Percentiles rank a stretch among this genome's conserved stretches.
Evolutionary conservation across 2,329 filamentous ascomycete species (phyloP).

Genomic region (Xylaria multiplex): DNA sequence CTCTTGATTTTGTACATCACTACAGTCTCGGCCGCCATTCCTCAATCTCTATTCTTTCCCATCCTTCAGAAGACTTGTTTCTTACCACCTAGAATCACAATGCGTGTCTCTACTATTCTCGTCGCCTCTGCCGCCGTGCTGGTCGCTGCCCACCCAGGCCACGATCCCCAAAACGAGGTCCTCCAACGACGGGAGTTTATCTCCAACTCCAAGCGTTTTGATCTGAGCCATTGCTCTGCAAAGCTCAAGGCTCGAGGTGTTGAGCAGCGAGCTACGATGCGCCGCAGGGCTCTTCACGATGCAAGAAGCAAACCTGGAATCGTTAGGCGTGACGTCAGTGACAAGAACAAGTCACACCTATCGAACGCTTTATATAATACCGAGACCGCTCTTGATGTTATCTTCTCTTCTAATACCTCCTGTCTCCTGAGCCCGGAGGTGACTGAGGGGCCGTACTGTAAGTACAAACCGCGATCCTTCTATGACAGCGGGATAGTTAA

Average conservation of each 20-base stretch:
- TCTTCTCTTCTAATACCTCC: slow-evolving; percentile 7
- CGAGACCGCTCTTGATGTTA: neutral
- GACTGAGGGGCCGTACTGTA: slow-evolving; percentile 31
- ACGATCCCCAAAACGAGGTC: neutral
- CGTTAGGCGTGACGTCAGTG: neutral
- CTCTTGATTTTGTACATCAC: neutral
- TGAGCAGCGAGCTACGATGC: neutral
- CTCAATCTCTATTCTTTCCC: neutral
- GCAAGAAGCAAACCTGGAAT: slow-evolving; percentile 1
- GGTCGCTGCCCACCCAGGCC: slow-evolving; percentile 2
- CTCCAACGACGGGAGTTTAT: slow-evolving; percentile 8
- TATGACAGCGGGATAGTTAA: neutral
- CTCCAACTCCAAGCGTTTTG: neutral
- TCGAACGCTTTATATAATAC: neutral
- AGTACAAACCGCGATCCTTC: neutral
- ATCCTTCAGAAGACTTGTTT: neutral
- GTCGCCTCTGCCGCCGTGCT: neutral
- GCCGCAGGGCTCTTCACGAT: neutral
- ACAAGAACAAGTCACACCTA: slow-evolving; percentile 9
- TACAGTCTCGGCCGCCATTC: neutral
- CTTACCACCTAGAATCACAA: neutral
- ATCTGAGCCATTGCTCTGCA: slow-evolving; percentile 6
- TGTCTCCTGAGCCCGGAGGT: slow-evolving; percentile 39
- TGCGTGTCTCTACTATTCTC: slow-evolving; percentile 2
- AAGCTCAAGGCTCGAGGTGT: slow-evolving; percentile 1